Evolutionary conservation across 805 yeast genomes (phyloP).

Genomic region (Candida xiaguanensis): DNA sequence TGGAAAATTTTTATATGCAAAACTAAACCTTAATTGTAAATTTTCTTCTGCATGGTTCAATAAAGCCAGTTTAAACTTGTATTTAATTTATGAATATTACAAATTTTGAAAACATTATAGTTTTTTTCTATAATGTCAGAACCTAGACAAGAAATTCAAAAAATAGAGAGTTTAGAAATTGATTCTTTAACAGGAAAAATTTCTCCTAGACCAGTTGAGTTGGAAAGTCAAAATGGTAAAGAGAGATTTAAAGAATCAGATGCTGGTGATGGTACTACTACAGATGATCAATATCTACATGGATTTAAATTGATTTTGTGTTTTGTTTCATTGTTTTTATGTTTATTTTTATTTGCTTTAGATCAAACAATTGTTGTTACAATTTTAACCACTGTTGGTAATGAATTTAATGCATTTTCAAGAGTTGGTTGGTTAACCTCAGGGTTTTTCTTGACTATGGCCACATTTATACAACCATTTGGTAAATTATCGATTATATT

Average conservation of each 20-base stretch:
- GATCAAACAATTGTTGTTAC: slow-evolving; percentile 40
- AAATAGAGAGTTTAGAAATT: background rate
- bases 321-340: slow-evolving; percentile 23
- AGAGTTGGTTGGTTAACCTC: slow-evolving; percentile 38
- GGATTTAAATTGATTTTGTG: slow-evolving; percentile 25
- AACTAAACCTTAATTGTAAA: too few species aligned
- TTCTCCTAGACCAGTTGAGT: background rate
- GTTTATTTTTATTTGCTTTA: slow-evolving; percentile 32
- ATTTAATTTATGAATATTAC: background rate
- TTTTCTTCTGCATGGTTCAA: too few species aligned
- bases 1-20: too few species aligned
- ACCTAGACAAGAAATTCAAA: background rate
- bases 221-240: background rate
- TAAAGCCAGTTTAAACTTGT: too few species aligned
- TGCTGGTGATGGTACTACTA: slow-evolving; percentile 40
- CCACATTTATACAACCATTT: slow-evolving; percentile 33
- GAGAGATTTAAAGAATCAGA: slow-evolving; percentile 14
- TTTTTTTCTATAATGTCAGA: background rate
- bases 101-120: too few species aligned
- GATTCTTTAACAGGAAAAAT: background rate
- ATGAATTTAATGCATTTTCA: slow-evolving; percentile 29
- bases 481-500: slow-evolving; percentile 34
- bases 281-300: slow-evolving; percentile 34
- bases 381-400: slow-evolving; percentile 31
- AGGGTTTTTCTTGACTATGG: slow-evolving; percentile 32